Percentiles rank a stretch among this genome's conserved stretches.
phyloP scores from a whole-genome alignment of 345 rosid genomes.

The Corchorus capsularis region DNA sequence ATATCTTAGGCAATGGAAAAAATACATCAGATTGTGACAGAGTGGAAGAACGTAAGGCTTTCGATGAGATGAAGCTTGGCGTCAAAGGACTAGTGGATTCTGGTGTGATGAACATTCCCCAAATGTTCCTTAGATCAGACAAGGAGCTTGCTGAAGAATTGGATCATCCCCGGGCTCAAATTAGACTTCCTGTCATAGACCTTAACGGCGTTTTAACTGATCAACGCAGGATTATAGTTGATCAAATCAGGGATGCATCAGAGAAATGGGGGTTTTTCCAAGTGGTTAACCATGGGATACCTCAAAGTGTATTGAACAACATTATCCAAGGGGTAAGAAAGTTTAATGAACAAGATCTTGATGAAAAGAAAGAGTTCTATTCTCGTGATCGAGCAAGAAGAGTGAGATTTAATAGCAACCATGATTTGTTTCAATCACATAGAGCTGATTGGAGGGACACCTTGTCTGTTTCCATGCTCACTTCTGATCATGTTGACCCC shows the following conservation, averaged over 20 bases:
- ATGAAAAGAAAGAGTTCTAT: conserved; percentile 28
- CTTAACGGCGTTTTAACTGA: conserved; percentile 15
- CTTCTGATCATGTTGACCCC: conserved; percentile 11
- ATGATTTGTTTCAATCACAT: conserved; percentile 28
- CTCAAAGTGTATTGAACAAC: not conserved
- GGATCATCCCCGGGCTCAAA: not conserved
- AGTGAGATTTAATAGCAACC: conserved; percentile 19
- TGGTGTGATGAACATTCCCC: not conserved
- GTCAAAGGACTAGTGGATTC: conserved; percentile 6
- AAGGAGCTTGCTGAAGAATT: not conserved
- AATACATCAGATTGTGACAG: not conserved
- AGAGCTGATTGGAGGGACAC: conserved; percentile 31
- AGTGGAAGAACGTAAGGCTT: not conserved
- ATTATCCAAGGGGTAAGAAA: conserved; percentile 11
- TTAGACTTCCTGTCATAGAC: conserved; percentile 39
- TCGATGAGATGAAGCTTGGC: not conserved
- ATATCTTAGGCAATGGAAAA: not conserved
- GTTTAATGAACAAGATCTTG: conserved; percentile 25
- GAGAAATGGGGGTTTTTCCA: conserved; percentile 31
- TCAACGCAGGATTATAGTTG: conserved; percentile 9
- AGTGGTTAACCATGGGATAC: conserved; percentile 26
- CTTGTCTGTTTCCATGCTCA: not conserved
- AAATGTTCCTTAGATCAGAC: not conserved
- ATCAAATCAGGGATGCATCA: conserved; percentile 1
- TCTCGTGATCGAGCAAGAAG: conserved; percentile 13